Percentiles rank a stretch among this genome's conserved stretches.
phyloP scores from a whole-genome alignment of 2,329 filamentous ascomycete genomes.

The Xylaria sp. region DNA sequence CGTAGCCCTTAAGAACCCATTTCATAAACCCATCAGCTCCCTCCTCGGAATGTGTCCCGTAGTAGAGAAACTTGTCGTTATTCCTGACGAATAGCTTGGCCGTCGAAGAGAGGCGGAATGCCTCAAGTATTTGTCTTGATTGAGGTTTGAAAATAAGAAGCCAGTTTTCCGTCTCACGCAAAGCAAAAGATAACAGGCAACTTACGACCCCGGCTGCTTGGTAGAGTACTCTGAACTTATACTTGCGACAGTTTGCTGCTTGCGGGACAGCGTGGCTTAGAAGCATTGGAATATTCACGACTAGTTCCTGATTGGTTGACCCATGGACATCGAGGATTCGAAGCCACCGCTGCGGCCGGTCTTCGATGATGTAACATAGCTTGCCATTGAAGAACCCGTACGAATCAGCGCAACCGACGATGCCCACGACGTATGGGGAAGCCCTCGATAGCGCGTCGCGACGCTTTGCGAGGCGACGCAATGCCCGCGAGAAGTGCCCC shows the following conservation, averaged over 20 bases:
- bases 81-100: constrained; percentile 75
- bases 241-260: constrained; percentile 51
- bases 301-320: constrained; percentile 61
- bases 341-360: constrained; percentile 54
- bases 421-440: constrained; percentile 68
- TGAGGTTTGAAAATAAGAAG: constrained; percentile 63
- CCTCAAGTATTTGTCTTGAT: constrained; percentile 54
- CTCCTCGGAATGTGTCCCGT: constrained; percentile 69
- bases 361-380: constrained; percentile 69
- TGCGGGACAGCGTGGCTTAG: constrained; percentile 52
- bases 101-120: constrained; percentile 55
- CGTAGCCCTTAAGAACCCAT: constrained; percentile 69
- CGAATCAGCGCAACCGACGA: constrained; percentile 67
- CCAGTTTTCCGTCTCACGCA: constrained; percentile 55
- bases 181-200: constrained; percentile 62
- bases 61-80: constrained; percentile 69
- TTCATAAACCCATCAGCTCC: constrained; percentile 65
- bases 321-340: constrained; percentile 68
- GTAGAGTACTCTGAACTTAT: constrained; percentile 65
- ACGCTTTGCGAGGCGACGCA: constrained; percentile 70
- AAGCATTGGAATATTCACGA: constrained; percentile 62
- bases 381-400: constrained; percentile 72
- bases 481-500: constrained; percentile 59
- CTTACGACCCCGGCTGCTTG: constrained; percentile 67
- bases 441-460: constrained; percentile 69